Evolutionary conservation across 257 asterid genomes (phyloP), one percentile per base, ranked within the genome.

Genomic region (Penstemon eatonii): DNA sequence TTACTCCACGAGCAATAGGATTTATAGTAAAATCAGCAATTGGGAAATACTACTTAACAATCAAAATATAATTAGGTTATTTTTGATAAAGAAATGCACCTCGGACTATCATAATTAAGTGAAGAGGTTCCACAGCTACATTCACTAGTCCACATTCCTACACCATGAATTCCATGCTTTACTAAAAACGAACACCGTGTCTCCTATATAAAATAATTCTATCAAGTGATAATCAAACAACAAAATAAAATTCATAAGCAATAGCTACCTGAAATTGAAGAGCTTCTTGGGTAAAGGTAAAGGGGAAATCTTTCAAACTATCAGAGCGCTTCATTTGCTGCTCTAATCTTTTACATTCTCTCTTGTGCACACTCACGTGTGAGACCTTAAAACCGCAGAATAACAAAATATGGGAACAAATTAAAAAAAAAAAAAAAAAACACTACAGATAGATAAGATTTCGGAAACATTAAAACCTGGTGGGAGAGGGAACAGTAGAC

Each of bases 401-500:
- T 67, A 51, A 69, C 52, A 47, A 9, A 37, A 10, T 25, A 38
- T 0, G 42, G 73, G 37, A 67, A 56, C 9, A 56, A 53, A 49
- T 37, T 64, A 18, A 67, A 37, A 44, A 56, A 19, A 37, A 51
- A 44, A 47, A 43, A 37, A 0, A 41, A 51, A 46, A 7, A 56
- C 13, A 38, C 33, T 25, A 25, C 2, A 33, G 19, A 12, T 54
- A 46, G 13, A 45, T 12, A 71, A 10, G 49, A 25, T 25, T 25
- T 25, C 33, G 2, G 50, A 15, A 2, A 39, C 60, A 40, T 5
- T n/a, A 55, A 19, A 13, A 90, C 96, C 92, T 94, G 95, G 84
- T 94, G 99, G 78, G 96, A 72, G 58, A 86, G 72, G 49, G 99
- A 93, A 71, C 99, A 94, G 66, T 94, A 94, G 15, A 88, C 80